These are phyloP conservation scores for Ashbya aceris DNA, from an alignment of 1,139 yeast species.

Conservation along the genomic window DNA sequence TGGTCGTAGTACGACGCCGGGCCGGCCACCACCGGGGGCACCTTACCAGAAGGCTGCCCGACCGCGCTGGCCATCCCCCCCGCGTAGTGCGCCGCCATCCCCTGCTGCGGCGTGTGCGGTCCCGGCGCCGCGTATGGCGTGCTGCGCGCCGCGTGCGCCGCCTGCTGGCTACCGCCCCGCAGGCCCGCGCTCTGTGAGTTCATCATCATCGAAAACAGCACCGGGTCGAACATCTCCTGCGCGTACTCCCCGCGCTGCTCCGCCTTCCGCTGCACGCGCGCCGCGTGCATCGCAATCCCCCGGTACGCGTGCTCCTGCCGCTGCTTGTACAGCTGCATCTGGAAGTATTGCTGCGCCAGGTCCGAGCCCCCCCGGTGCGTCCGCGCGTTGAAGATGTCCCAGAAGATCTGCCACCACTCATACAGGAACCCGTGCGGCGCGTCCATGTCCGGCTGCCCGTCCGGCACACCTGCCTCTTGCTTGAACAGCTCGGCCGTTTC, in stretches of 20 bases:
- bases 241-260: conserved; percentile 24
- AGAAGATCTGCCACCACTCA: conserved; percentile 96
- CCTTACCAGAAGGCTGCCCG: conserved; percentile 7
- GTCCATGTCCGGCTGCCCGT: conserved; percentile 37
- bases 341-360: conserved; percentile 63
- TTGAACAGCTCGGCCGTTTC: conserved; percentile 67
- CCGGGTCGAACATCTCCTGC: conserved; percentile 18
- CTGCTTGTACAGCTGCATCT: conserved; percentile 57
- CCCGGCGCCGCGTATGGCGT: background rate
- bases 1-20: conserved; percentile 1
- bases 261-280: conserved; percentile 28
- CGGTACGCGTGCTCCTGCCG: conserved; percentile 47
- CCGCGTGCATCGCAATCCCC: conserved; percentile 36
- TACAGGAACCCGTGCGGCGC: conserved; percentile 80
- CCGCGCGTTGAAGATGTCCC: conserved; percentile 87
- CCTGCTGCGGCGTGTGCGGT: background rate
- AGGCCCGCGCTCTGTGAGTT: conserved; percentile 1
- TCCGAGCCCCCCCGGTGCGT: conserved; percentile 54
- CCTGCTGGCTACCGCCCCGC: background rate
- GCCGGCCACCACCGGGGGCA: background rate
- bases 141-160: background rate
- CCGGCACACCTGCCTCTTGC: conserved; percentile 51
- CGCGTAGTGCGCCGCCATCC: background rate
- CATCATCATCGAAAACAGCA: conserved; percentile 13
- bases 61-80: background rate